phyloP scores from a whole-genome alignment of 1,284 basidiomycete genomes.

The Trichosporon sp. region DNA sequence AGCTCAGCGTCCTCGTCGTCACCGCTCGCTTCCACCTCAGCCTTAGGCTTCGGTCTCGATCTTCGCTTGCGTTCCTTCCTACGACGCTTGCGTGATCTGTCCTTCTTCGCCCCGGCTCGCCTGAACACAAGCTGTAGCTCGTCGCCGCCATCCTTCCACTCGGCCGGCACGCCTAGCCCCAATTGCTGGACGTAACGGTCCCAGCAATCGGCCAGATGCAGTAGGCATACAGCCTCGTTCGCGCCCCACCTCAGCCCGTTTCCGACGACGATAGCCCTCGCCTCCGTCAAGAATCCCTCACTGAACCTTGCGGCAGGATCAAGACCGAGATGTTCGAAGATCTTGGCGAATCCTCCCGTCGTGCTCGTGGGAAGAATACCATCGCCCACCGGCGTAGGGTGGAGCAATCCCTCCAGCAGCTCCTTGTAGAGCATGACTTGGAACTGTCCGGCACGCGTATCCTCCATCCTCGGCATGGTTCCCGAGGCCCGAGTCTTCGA shows the following conservation, averaged over 20 bases:
- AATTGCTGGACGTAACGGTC: conserved; percentile 33
- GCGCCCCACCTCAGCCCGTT: conserved; percentile 37
- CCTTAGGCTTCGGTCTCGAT: background rate
- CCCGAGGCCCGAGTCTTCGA: conserved; percentile 64
- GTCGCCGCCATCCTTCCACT: conserved; percentile 26
- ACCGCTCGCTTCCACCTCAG: too few species aligned
- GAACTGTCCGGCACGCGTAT: conserved; percentile 61
- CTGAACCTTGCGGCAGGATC: conserved; percentile 55
- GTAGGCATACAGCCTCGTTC: conserved; percentile 27
- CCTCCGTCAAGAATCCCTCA: conserved; percentile 54
- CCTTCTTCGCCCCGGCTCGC: conserved; percentile 21
- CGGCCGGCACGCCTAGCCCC: conserved; percentile 30
- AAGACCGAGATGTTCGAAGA: conserved; percentile 56
- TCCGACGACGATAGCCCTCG: conserved; percentile 47
- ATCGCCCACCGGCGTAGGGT: background rate
- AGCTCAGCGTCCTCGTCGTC: conserved; percentile 27
- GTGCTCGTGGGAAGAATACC: background rate
- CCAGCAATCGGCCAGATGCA: conserved; percentile 38
- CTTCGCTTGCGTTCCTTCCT: conserved; percentile 6
- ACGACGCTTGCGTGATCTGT: background rate
- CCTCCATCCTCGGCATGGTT: conserved; percentile 58
- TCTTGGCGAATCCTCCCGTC: background rate
- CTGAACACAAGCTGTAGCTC: conserved; percentile 47
- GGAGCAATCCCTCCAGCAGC: conserved; percentile 53
- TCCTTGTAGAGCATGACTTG: conserved; percentile 81